phyloP scores from a whole-genome alignment of 192 early-diverging fungal genomes.

The Entrophospora sp. region DNA sequence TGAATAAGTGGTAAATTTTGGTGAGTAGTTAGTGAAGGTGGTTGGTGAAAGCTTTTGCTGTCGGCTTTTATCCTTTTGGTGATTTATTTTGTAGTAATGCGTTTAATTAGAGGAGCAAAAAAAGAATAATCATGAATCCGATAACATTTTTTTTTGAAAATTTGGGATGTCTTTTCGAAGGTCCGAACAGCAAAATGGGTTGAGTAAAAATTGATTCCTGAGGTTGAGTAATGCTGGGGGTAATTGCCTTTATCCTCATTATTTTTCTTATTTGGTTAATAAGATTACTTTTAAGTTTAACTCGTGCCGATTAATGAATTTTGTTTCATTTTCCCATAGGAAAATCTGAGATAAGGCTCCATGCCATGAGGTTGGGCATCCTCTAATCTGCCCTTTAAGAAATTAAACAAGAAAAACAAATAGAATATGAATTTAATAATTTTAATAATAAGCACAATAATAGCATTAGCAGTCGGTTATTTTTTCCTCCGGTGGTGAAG shows the following conservation, averaged over 20 bases:
- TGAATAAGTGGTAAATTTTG: background rate
- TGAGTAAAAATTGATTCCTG: no score
- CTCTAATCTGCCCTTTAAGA: no score
- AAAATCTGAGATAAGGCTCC: no score
- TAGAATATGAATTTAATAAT: background rate
- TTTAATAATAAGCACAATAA: background rate
- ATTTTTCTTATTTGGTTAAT: no score
- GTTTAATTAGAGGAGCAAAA: background rate
- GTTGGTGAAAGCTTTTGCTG: background rate
- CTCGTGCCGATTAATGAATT: no score
- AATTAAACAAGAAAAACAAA: no score
- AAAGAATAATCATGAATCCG: background rate
- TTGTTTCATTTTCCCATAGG: no score
- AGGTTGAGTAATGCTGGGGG: no score
- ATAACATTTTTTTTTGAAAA: background rate
- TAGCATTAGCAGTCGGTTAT: background rate
- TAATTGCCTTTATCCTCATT: no score
- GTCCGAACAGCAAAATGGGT: background rate
- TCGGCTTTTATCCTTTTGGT: background rate
- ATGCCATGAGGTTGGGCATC: no score
- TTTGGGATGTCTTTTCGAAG: background rate
- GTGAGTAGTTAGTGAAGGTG: background rate
- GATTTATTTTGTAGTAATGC: background rate
- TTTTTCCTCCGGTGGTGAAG: background rate
- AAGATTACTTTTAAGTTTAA: no score